Evolutionary conservation across 192 early-diverging fungal genomes (phyloP).

Genomic region (Podila minutissima): DNA sequence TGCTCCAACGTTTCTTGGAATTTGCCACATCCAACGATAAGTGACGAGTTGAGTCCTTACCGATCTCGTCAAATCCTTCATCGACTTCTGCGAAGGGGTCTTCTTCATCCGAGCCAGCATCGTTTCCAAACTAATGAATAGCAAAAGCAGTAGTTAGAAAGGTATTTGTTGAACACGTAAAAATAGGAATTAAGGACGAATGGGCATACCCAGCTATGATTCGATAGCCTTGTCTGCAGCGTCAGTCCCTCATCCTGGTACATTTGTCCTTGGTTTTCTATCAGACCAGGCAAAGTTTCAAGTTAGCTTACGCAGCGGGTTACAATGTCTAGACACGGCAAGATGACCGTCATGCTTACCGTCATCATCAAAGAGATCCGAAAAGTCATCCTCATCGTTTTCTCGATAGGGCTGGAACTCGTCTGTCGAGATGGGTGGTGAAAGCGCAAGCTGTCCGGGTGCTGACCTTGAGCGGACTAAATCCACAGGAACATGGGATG

Average conservation of each 20-base stretch:
- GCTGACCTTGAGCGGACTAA: constrained; percentile 43
- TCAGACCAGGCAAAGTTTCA: neutral
- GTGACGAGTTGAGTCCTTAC: constrained; percentile 21
- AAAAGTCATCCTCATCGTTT: constrained; percentile 39
- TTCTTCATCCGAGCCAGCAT: constrained; percentile 56
- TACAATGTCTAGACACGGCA: too few species aligned
- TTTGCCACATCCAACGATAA: neutral
- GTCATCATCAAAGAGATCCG: constrained; percentile 30
- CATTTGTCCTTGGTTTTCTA: constrained; percentile 22
- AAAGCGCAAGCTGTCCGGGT: constrained; percentile 32
- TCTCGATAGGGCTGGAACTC: constrained; percentile 38
- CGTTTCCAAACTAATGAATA: constrained; percentile 41
- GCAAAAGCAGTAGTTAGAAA: neutral
- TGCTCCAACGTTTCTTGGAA: neutral
- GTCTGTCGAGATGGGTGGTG: constrained; percentile 11
- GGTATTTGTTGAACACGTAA: neutral
- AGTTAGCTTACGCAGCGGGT: too few species aligned
- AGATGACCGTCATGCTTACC: neutral
- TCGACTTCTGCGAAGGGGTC: constrained; percentile 61
- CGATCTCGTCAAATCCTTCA: constrained; percentile 59
- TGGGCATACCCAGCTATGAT: constrained; percentile 49
- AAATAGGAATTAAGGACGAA: neutral
- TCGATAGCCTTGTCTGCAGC: constrained; percentile 51
- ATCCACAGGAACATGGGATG: constrained; percentile 27
- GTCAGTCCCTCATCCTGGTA: constrained; percentile 38